These are phyloP conservation scores for Streptanthus diversifolius DNA, from an alignment of 345 rosid genomes.

Conservation along the genomic window DNA sequence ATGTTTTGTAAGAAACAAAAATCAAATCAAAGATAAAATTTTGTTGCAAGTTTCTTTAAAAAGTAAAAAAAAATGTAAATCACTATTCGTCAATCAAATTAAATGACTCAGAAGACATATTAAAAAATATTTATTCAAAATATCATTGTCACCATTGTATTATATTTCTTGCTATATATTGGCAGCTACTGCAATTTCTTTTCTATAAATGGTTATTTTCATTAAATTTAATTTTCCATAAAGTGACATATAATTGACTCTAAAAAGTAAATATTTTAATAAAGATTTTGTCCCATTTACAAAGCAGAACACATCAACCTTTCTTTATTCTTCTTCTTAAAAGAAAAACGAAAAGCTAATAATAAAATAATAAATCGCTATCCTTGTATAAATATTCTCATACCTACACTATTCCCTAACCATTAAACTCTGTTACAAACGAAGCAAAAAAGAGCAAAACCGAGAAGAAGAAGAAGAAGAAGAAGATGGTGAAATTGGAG, in stretches of 20 bases:
- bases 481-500: conserved; percentile 33
- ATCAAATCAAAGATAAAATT: too few relatives aligned
- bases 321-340: not conserved
- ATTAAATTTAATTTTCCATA: not conserved
- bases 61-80: too few relatives aligned
- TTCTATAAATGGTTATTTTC: not conserved
- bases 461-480: conserved; percentile 1
- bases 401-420: conserved; percentile 29
- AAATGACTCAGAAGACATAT: too few relatives aligned
- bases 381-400: conserved; percentile 24
- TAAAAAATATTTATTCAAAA: not conserved
- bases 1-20: too few relatives aligned
- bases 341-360: not conserved
- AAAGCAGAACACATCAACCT: not conserved
- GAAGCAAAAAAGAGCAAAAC: not conserved
- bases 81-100: too few relatives aligned
- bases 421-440: conserved; percentile 25
- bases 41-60: too few relatives aligned
- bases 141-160: not conserved
- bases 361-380: conserved; percentile 21
- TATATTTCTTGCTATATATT: not conserved
- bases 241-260: conserved; percentile 4
- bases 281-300: not conserved
- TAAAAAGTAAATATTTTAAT: not conserved
- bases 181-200: not conserved